Conservation (phyloP, 179 eudicot genomes). For the Carnegiea gigantea region DNA sequence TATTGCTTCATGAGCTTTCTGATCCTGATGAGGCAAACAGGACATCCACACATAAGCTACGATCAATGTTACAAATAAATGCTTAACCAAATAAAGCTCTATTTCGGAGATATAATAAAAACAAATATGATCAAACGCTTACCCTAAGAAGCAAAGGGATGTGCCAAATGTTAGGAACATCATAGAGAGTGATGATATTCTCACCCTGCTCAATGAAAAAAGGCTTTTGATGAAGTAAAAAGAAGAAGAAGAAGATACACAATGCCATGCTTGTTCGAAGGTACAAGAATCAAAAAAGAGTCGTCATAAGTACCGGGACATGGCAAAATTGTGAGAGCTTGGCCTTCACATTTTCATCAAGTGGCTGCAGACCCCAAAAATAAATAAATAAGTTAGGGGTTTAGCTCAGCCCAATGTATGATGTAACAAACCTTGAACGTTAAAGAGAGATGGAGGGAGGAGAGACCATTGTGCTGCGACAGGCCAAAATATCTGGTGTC, state of each 20-base stretch:
- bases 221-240: background rate
- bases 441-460: background rate
- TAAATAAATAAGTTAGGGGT: background rate
- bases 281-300: background rate
- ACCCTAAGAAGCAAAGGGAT: slow-evolving; percentile 89
- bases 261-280: background rate
- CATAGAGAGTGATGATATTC: slow-evolving; percentile 74
- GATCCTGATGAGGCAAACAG: slow-evolving; percentile 48
- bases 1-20: slow-evolving; percentile 93
- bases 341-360: slow-evolving; percentile 71
- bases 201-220: slow-evolving; percentile 45
- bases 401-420: slow-evolving; percentile 16
- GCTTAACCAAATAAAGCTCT: background rate
- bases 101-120: background rate
- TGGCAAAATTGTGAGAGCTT: slow-evolving; percentile 93
- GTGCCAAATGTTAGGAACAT: slow-evolving; percentile 97
- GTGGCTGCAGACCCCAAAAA: slow-evolving; percentile 33
- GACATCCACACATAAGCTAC: background rate
- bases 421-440: background rate
- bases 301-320: slow-evolving; percentile 62
- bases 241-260: too few species aligned
- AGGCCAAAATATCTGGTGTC: slow-evolving; percentile 48
- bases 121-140: slow-evolving; percentile 22
- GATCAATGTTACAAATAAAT: background rate
- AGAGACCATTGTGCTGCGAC: slow-evolving; percentile 47